Evolutionary conservation across 495 filamentous ascomycete species (phyloP).

Genomic region (Daldinia decipiens): DNA sequence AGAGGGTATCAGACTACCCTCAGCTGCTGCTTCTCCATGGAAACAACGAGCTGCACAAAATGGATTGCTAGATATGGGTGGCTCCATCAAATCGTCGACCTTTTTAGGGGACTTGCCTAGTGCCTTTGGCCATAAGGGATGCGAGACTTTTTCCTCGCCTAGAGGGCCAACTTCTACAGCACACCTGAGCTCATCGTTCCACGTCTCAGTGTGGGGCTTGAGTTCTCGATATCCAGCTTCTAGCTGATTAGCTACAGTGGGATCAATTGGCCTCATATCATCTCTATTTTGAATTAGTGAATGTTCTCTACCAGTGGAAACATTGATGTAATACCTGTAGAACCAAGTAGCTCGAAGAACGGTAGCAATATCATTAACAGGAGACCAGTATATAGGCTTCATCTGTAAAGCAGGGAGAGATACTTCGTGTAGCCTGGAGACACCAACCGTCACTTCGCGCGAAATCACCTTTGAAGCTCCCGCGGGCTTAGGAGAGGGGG

Average conservation of each 20-base stretch:
- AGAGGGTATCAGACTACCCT: constrained; percentile 58
- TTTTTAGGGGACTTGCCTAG: constrained; percentile 53
- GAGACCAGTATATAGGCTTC: constrained; percentile 98
- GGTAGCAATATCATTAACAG: constrained; percentile 86
- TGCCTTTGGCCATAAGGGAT: constrained; percentile 79
- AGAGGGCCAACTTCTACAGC: constrained; percentile 89
- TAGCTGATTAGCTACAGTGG: constrained; percentile 88
- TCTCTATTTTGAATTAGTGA: constrained; percentile 58
- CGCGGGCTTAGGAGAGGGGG: constrained; percentile 14
- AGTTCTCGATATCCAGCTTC: constrained; percentile 89
- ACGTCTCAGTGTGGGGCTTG: constrained; percentile 90
- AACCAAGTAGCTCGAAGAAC: constrained; percentile 96
- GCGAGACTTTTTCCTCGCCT: constrained; percentile 89
- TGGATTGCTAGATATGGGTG: constrained; percentile 62
- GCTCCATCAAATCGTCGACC: constrained; percentile 52
- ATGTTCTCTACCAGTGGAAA: neutral
- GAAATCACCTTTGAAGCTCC: constrained; percentile 39
- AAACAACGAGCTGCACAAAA: constrained; percentile 66
- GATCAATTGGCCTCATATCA: constrained; percentile 89
- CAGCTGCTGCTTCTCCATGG: constrained; percentile 64
- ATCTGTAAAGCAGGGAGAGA: constrained; percentile 72
- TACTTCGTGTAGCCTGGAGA: constrained; percentile 75
- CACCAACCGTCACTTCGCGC: constrained; percentile 74
- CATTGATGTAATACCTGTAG: constrained; percentile 65
- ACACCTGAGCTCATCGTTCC: constrained; percentile 90